A percentile compares a stretch with the other conserved stretches of the same genome.
These are phyloP conservation scores for Emiliania huxleyi DNA, from an alignment of 78 protist species.

Conservation along the genomic window DNA sequence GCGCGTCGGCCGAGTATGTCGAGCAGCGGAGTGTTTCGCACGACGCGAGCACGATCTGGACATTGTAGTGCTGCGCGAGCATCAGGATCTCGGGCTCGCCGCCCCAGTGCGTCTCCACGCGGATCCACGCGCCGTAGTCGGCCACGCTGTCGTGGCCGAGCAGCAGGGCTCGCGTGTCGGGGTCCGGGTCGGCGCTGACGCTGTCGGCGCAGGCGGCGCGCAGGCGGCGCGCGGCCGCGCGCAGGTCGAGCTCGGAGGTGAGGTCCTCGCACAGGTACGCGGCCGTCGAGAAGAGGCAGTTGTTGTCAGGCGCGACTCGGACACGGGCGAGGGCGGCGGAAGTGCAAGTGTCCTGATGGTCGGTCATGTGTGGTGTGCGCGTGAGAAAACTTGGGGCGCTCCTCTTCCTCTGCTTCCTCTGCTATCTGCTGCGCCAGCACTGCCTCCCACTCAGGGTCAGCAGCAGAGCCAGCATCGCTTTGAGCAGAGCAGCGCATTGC, in stretches of 20 bases:
- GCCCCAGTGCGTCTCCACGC: neutral
- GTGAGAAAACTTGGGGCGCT: too few relatives aligned
- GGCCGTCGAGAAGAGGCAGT: neutral
- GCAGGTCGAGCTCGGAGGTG: neutral
- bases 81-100: neutral
- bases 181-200: neutral
- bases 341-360: too few relatives aligned
- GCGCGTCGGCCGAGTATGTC: neutral
- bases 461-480: too few relatives aligned
- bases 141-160: neutral
- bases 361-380: too few relatives aligned
- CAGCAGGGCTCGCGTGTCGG: neutral
- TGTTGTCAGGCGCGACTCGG: neutral
- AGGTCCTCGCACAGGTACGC: neutral
- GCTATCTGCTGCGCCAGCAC: too few relatives aligned
- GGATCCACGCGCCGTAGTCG: neutral
- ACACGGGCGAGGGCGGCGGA: too few relatives aligned
- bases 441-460: too few relatives aligned
- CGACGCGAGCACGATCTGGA: neutral
- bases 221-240: neutral
- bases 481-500: too few relatives aligned
- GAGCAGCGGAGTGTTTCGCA: neutral
- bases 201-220: neutral
- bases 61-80: neutral
- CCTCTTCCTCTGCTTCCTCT: too few relatives aligned